A percentile compares a stretch with the other conserved stretches of the same genome.
These are phyloP conservation scores for Ophiostoma tasmaniense DNA, from an alignment of 2,329 filamentous ascomycete genomes.

Conservation along the genomic window DNA sequence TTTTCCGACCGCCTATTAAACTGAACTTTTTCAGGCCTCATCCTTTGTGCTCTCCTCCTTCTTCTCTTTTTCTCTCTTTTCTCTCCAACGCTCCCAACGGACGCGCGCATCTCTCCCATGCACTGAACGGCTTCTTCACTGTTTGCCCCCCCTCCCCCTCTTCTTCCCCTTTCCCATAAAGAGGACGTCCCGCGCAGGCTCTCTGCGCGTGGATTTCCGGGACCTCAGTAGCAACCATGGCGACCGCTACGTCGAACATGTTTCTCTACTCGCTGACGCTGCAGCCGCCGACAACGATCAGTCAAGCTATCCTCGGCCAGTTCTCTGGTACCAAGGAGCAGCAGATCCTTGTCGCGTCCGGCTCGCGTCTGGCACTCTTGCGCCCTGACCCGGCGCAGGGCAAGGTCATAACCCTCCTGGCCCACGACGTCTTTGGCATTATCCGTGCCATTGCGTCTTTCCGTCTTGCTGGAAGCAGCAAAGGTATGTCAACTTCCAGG, in stretches of 20 bases:
- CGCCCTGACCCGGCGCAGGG: conserved; percentile 78
- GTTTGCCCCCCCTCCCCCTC: neutral
- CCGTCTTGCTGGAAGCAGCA: conserved; percentile 83
- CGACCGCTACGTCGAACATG: conserved; percentile 87
- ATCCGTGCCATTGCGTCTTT: conserved; percentile 84
- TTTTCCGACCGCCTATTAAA: conserved; percentile 14
- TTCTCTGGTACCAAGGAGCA: conserved; percentile 96
- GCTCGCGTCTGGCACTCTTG: conserved; percentile 79
- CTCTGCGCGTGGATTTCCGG: conserved; percentile 38
- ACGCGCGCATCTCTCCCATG: conserved; percentile 10
- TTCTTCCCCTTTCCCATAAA: conserved; percentile 9
- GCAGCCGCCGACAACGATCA: conserved; percentile 81
- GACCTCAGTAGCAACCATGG: conserved; percentile 55
- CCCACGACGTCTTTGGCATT: conserved; percentile 94
- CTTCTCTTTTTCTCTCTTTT: neutral
- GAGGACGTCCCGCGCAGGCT: conserved; percentile 25
- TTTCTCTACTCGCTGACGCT: conserved; percentile 97
- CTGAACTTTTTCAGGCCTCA: conserved; percentile 6
- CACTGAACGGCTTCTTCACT: conserved; percentile 3
- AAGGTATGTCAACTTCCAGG: conserved; percentile 61
- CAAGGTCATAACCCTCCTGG: conserved; percentile 76
- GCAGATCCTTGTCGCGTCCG: conserved; percentile 89
- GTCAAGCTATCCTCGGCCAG: conserved; percentile 85
- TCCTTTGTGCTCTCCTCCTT: neutral
- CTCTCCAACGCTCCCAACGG: conserved; percentile 6